Conservation (phyloP, 2,329 filamentous ascomycete genomes). For the Thermothelomyces thermophilus region DNA sequence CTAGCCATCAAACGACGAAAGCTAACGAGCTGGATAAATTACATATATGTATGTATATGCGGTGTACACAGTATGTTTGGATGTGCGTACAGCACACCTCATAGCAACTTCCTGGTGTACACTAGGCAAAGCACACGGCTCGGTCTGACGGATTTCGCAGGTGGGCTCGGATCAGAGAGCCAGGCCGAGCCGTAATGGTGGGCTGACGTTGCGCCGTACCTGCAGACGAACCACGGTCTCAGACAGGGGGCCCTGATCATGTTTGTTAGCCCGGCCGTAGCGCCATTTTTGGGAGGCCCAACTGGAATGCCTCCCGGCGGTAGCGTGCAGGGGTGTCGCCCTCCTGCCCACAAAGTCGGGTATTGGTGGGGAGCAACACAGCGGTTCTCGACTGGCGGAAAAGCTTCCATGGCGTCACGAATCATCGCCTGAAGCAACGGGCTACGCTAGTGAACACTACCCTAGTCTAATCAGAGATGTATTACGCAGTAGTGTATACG, state of each 20-base stretch:
- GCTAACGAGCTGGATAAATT: not conserved
- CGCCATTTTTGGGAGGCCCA: conserved; percentile 18
- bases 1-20: conserved; percentile 3
- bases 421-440: conserved; percentile 15
- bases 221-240: conserved; percentile 15
- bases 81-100: too few relatives aligned
- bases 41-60: too few relatives aligned
- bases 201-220: conserved; percentile 21
- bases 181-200: conserved; percentile 7
- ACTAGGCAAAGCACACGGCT: too few relatives aligned
- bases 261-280: conserved; percentile 5
- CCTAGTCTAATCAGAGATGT: not conserved
- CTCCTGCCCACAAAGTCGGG: conserved; percentile 16
- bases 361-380: conserved; percentile 10
- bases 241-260: conserved; percentile 12
- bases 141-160: too few relatives aligned
- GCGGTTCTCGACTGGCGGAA: conserved; percentile 11
- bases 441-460: conserved; percentile 4
- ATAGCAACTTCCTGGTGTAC: too few relatives aligned
- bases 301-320: conserved; percentile 24
- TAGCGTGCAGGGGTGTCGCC: conserved; percentile 18
- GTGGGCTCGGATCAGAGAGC: not conserved
- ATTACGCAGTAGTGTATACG: too few relatives aligned
- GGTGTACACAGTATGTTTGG: too few relatives aligned
- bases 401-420: conserved; percentile 14